Evolutionary conservation across 2,329 filamentous ascomycete genomes (phyloP).

Genomic region (Diaporthe australafricana): DNA sequence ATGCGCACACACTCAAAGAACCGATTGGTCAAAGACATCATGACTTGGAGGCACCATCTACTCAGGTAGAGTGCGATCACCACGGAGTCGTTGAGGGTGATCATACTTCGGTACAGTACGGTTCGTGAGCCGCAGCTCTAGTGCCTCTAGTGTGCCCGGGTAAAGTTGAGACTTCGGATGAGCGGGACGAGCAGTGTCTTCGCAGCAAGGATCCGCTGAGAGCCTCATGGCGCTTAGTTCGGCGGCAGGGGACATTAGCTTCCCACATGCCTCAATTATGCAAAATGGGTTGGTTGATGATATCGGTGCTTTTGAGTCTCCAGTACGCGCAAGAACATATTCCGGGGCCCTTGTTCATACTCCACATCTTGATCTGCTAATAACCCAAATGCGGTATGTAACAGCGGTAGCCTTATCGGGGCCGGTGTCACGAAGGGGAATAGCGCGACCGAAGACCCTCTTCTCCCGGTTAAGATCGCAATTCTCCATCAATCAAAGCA

Average conservation of each 20-base stretch:
- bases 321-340: slow-evolving; percentile 5
- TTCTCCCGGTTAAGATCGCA: not conserved
- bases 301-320: not conserved
- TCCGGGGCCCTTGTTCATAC: slow-evolving; percentile 22
- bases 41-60: slow-evolving; percentile 1
- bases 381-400: slow-evolving; percentile 26
- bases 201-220: slow-evolving; percentile 13
- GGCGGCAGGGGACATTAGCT: not conserved
- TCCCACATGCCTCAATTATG: not conserved
- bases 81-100: slow-evolving; percentile 10
- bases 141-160: slow-evolving; percentile 9
- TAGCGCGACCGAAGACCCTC: slow-evolving; percentile 24
- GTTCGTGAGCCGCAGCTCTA: slow-evolving; percentile 22
- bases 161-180: slow-evolving; percentile 20
- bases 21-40: not conserved
- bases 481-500: slow-evolving; percentile 36
- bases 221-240: slow-evolving; percentile 22
- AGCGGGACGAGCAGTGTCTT: slow-evolving; percentile 18
- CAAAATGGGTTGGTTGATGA: slow-evolving; percentile 18
- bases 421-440: not conserved
- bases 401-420: slow-evolving; percentile 28
- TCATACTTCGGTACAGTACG: not conserved
- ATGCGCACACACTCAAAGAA: not conserved
- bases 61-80: slow-evolving; percentile 26
- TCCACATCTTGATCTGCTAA: not conserved